These are phyloP conservation scores for Carex kokanica DNA, from an alignment of 176 grass and related monocot species.

Conservation along the genomic window DNA sequence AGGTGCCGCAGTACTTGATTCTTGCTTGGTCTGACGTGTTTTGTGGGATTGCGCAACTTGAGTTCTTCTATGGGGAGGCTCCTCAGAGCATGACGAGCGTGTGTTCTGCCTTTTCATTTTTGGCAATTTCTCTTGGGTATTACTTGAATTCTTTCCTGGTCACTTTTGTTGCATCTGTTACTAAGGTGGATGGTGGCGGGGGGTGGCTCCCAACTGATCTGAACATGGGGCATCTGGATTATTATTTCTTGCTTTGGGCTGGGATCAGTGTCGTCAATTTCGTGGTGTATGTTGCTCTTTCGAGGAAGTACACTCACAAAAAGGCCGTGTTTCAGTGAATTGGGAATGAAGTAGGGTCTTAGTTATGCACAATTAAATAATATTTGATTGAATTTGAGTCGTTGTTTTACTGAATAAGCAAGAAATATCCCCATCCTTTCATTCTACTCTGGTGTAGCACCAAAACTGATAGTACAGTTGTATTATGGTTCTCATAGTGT, in stretches of 20 bases:
- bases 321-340: conserved; percentile 30
- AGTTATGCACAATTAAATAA: background rate
- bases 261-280: conserved; percentile 56
- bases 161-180: conserved; percentile 29
- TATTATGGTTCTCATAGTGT: background rate
- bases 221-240: conserved; percentile 75
- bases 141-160: conserved; percentile 71
- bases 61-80: conserved; percentile 68
- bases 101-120: conserved; percentile 56
- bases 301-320: conserved; percentile 66
- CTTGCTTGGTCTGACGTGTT: conserved; percentile 73
- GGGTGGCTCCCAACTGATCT: conserved; percentile 71
- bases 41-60: conserved; percentile 69
- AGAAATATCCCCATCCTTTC: background rate
- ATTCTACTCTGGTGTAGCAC: background rate
- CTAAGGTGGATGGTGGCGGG: conserved; percentile 13
- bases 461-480: background rate
- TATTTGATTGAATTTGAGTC: conserved; percentile 8
- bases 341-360: background rate
- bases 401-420: background rate
- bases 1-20: conserved; percentile 64
- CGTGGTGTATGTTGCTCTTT: conserved; percentile 46
- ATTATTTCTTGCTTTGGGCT: conserved; percentile 66
- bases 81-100: conserved; percentile 57
- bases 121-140: conserved; percentile 64